Conservation (phyloP, 2,329 filamentous ascomycete genomes). For the Chaetomiaceae sp. region DNA sequence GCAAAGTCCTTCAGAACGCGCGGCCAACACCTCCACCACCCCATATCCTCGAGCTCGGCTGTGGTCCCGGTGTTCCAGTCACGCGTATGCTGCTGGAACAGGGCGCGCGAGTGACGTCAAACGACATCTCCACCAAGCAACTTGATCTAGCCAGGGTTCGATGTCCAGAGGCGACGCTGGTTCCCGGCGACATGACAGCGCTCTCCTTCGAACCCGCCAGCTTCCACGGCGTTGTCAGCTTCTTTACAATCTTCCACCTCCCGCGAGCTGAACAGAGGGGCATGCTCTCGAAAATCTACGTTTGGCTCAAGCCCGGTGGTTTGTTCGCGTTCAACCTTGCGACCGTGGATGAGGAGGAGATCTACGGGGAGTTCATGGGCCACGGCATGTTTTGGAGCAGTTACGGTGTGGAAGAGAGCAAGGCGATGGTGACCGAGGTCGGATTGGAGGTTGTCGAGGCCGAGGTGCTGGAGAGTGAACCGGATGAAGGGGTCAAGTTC, state of each 20-base stretch:
- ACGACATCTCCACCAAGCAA: conserved; percentile 2
- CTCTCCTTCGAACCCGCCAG: neutral
- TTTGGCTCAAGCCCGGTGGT: neutral
- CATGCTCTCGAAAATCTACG: neutral
- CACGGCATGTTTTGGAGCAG: conserved; percentile 6
- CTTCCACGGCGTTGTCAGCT: conserved; percentile 2
- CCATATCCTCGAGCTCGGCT: conserved; percentile 4
- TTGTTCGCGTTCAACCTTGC: neutral
- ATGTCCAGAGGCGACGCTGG: neutral
- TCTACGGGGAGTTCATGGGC: conserved; percentile 1
- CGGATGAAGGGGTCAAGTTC: conserved; percentile 3
- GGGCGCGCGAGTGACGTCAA: neutral
- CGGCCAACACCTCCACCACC: neutral
- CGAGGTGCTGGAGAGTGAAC: conserved; percentile 1
- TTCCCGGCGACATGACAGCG: neutral
- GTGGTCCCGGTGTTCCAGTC: neutral
- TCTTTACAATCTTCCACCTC: neutral
- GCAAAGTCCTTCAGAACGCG: neutral
- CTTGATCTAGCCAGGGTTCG: neutral
- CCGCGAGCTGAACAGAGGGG: neutral
- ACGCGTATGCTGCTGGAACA: conserved; percentile 5
- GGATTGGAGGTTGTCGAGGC: neutral
- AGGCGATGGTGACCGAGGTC: neutral
- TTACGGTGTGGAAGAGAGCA: neutral
- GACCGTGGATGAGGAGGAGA: conserved; percentile 1